Conservation (phyloP, 169 alveolate genomes). For the Eimeria praecox region DNA sequence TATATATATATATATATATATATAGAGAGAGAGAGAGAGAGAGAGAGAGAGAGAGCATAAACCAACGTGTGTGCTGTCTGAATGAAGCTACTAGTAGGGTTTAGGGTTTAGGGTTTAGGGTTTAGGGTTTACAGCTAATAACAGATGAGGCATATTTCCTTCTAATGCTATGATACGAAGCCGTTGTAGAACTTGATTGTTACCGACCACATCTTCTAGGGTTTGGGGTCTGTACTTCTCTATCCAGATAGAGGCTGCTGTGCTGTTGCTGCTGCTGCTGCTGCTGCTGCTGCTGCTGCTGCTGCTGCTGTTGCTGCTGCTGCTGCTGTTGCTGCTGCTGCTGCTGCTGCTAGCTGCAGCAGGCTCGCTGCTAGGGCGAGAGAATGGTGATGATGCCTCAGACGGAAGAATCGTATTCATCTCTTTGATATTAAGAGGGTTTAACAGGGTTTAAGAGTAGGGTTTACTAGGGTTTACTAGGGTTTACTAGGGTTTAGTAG, state of each 20-base stretch:
- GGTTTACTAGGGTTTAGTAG: too few species aligned
- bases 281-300: slow-evolving; percentile 60
- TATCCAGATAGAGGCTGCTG: slow-evolving; percentile 90
- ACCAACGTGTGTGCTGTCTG: too few species aligned
- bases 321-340: slow-evolving; percentile 43
- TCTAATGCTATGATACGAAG: slow-evolving; percentile 95
- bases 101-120: background rate
- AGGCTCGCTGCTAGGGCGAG: slow-evolving; percentile 13
- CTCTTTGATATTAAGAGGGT: too few species aligned
- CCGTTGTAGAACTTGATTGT: slow-evolving; percentile 95
- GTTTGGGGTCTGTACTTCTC: slow-evolving; percentile 98
- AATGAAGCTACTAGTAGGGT: too few species aligned
- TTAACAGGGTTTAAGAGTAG: too few species aligned
- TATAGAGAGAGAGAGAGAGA: too few species aligned
- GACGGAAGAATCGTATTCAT: background rate
- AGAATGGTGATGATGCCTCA: slow-evolving; percentile 8
- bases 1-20: too few species aligned
- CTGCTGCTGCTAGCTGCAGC: slow-evolving; percentile 11
- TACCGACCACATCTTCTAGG: slow-evolving; percentile 98
- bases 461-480: too few species aligned
- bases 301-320: background rate
- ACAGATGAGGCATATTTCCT: slow-evolving; percentile 98
- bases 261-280: slow-evolving; percentile 56
- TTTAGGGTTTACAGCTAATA: slow-evolving; percentile 91
- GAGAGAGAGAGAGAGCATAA: too few species aligned